A percentile compares a stretch with the other conserved stretches of the same genome.
Conservation (phyloP, 495 filamentous ascomycete genomes). For the Glarea lozoyensis region DNA sequence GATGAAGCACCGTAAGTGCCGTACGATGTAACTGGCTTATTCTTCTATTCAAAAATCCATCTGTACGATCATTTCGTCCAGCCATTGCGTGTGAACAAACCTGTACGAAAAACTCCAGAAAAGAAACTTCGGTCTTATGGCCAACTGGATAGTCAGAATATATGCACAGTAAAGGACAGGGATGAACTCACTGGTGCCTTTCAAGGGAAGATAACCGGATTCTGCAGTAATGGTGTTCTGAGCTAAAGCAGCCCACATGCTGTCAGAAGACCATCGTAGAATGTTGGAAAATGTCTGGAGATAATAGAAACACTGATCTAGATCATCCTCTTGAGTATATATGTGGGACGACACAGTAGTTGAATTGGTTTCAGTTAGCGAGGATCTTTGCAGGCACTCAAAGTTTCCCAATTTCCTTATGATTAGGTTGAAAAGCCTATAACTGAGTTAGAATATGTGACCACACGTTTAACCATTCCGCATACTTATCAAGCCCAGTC, state of each 20-base stretch:
- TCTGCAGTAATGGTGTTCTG: constrained; percentile 32
- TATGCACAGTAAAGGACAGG: constrained; percentile 15
- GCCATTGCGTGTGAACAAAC: constrained; percentile 49
- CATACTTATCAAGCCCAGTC: constrained; percentile 52
- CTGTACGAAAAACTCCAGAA: constrained; percentile 55
- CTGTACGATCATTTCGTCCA: constrained; percentile 30
- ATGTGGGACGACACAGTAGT: constrained; percentile 22
- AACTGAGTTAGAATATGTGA: constrained; percentile 3
- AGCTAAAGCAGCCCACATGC: constrained; percentile 52
- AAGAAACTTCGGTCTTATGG: constrained; percentile 38
- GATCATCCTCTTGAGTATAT: constrained; percentile 47
- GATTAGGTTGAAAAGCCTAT: constrained; percentile 47
- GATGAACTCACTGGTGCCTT: constrained; percentile 34
- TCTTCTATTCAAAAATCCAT: constrained; percentile 27
- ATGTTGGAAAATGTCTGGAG: constrained; percentile 66
- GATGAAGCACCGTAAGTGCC: constrained; percentile 62
- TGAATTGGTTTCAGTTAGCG: constrained; percentile 12
- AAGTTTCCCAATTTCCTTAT: constrained; percentile 44
- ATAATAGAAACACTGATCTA: constrained; percentile 71
- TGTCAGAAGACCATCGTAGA: constrained; percentile 51
- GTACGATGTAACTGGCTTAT: constrained; percentile 56
- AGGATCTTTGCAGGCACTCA: constrained; percentile 40
- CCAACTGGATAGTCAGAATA: constrained; percentile 27
- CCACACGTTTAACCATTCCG: constrained; percentile 2
- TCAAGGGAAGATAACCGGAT: constrained; percentile 24